phyloP scores from a whole-genome alignment of 495 filamentous ascomycete genomes.

The Sabuloglossum arenarium region DNA sequence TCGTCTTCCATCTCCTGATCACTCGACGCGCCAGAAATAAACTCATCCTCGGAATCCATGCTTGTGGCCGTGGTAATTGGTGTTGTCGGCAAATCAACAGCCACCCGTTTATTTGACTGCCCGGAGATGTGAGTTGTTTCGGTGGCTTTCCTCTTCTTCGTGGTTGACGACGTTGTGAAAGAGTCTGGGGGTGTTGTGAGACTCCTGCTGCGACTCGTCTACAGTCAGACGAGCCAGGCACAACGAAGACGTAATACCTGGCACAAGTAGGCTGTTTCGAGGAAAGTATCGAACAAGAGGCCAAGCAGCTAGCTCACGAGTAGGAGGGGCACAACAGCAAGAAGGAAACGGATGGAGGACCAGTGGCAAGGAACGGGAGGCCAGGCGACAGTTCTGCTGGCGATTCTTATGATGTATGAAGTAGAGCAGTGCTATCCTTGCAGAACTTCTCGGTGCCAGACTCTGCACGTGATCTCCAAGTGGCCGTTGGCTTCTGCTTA shows the following conservation, averaged over 20 bases:
- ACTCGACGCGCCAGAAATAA: slow-evolving; percentile 69
- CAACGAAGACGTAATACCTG: neutral
- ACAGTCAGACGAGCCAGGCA: neutral
- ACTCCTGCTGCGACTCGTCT: slow-evolving; percentile 18
- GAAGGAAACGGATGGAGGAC: neutral
- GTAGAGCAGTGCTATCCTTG: neutral
- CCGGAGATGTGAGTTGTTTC: slow-evolving; percentile 39
- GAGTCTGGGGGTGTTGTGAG: slow-evolving; percentile 12
- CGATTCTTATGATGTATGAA: neutral
- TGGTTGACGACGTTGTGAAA: slow-evolving; percentile 44
- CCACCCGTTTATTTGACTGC: slow-evolving; percentile 23
- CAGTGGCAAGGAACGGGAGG: neutral
- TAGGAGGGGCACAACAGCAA: neutral
- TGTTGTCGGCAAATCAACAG: slow-evolving; percentile 31
- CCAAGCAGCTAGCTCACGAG: neutral
- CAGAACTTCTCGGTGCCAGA: neutral
- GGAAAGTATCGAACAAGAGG: neutral
- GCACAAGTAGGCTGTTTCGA: neutral
- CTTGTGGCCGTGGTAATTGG: slow-evolving; percentile 36
- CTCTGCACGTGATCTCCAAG: too few species aligned
- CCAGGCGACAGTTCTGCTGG: neutral
- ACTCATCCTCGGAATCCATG: slow-evolving; percentile 97
- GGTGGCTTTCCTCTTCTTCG: slow-evolving; percentile 76
- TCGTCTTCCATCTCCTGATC: slow-evolving; percentile 53
- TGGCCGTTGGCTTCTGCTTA: too few species aligned